A percentile compares a stretch with the other conserved stretches of the same genome.
These are phyloP conservation scores for Pyrenochaeta sp. DNA, from an alignment of 2,329 filamentous ascomycete species.

Conservation along the genomic window DNA sequence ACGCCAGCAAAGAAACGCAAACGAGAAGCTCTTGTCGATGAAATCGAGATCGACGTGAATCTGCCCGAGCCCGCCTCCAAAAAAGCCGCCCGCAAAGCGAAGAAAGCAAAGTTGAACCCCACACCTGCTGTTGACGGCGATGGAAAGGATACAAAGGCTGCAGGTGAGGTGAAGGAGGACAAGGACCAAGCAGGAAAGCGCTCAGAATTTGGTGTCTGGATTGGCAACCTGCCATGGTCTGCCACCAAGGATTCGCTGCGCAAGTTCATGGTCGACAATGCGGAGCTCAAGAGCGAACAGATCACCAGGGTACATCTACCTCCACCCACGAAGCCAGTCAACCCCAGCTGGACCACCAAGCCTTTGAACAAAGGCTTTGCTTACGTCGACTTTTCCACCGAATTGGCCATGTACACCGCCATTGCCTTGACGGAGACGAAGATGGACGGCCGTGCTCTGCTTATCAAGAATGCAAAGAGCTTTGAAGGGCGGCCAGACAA, in stretches of 20 bases:
- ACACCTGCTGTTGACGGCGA: conserved; percentile 21
- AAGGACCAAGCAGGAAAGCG: conserved; percentile 59
- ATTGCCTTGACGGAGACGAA: conserved; percentile 87
- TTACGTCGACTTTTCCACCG: conserved; percentile 86
- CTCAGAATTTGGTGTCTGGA: conserved; percentile 89
- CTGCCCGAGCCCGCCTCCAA: conserved; percentile 96
- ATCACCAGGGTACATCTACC: conserved; percentile 90
- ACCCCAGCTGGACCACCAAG: conserved; percentile 56
- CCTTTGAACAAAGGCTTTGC: conserved; percentile 90
- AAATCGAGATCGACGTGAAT: conserved; percentile 86
- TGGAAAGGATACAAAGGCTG: conserved; percentile 17
- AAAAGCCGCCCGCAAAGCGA: conserved; percentile 86
- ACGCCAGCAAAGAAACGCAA: conserved; percentile 56
- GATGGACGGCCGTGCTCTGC: conserved; percentile 76
- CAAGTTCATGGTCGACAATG: conserved; percentile 79
- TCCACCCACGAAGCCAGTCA: conserved; percentile 52
- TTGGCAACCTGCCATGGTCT: conserved; percentile 92
- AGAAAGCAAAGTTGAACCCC: conserved; percentile 73
- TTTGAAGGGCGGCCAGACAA: conserved; percentile 90
- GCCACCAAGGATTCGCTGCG: conserved; percentile 77
- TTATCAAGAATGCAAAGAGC: conserved; percentile 92
- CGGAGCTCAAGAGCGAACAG: conserved; percentile 65
- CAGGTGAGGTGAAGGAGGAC: conserved; percentile 47
- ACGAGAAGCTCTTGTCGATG: conserved; percentile 66
- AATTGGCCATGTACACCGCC: conserved; percentile 75